These are phyloP conservation scores for Mycogone perniciosa DNA, from an alignment of 2,329 filamentous ascomycete genomes.

Conservation along the genomic window DNA sequence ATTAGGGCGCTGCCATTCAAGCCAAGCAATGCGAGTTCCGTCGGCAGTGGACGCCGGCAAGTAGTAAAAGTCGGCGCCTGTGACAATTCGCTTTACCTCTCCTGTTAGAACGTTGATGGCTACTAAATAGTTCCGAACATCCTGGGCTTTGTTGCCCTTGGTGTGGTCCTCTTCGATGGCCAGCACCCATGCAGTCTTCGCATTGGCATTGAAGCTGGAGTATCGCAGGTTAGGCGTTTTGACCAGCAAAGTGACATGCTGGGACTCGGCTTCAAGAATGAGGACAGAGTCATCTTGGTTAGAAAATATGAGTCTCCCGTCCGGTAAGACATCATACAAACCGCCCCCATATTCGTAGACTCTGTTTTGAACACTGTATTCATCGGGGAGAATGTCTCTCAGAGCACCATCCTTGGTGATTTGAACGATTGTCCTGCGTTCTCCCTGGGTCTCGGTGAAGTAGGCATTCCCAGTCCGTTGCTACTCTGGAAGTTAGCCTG, in stretches of 20 bases:
- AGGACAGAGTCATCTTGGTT: slow-evolving; percentile 38
- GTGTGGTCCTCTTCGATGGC: slow-evolving; percentile 48
- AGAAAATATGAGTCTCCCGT: slow-evolving; percentile 41
- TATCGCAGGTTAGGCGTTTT: slow-evolving; percentile 32
- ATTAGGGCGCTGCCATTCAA: slow-evolving; percentile 49
- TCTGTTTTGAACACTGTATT: slow-evolving; percentile 37
- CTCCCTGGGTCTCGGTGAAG: slow-evolving; percentile 34
- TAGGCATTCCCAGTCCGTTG: slow-evolving; percentile 28
- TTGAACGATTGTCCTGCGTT: slow-evolving; percentile 40
- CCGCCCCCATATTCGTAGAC: slow-evolving; percentile 50
- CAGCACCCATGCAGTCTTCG: slow-evolving; percentile 35
- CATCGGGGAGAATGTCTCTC: slow-evolving; percentile 36
- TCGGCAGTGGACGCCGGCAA: slow-evolving; percentile 43
- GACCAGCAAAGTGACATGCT: slow-evolving; percentile 28
- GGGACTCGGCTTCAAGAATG: slow-evolving; percentile 33
- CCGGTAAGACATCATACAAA: slow-evolving; percentile 32
- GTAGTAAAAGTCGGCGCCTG: slow-evolving; percentile 47
- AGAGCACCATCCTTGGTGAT: slow-evolving; percentile 23
- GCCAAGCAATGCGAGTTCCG: slow-evolving; percentile 42
- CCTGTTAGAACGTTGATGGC: slow-evolving; percentile 36
- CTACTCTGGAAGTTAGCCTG: slow-evolving; percentile 11
- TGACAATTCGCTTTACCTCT: slow-evolving; percentile 31
- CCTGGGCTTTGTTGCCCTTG: slow-evolving; percentile 23
- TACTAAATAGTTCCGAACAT: slow-evolving; percentile 33
- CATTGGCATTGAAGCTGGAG: slow-evolving; percentile 40